These are phyloP conservation scores for Lithospermum erythrorhizon DNA, from an alignment of 257 asterid genomes.

Conservation along the genomic window DNA sequence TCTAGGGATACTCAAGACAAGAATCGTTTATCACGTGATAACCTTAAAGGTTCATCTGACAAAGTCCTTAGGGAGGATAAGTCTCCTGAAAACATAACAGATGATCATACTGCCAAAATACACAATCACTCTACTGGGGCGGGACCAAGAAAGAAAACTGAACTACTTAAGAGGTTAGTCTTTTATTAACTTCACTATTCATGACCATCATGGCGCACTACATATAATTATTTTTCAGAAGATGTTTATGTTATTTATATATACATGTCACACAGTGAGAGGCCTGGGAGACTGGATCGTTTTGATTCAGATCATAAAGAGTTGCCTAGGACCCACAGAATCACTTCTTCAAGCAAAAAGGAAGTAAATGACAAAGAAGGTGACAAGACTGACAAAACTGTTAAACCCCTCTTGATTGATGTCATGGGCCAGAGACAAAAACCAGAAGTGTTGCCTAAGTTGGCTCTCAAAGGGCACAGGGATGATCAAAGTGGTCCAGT, in stretches of 20 bases:
- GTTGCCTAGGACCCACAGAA: conserved; percentile 21
- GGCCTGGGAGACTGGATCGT: conserved; percentile 25
- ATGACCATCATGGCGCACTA: not conserved
- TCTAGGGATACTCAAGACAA: conserved; percentile 35
- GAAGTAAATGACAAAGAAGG: conserved; percentile 30
- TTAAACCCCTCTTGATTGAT: conserved; percentile 25
- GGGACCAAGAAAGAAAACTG: conserved; percentile 26
- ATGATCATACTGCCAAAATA: conserved; percentile 17
- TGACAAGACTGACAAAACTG: conserved; percentile 20
- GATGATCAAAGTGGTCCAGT: conserved; percentile 29
- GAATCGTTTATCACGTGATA: conserved; percentile 24
- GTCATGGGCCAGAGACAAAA: conserved; percentile 21
- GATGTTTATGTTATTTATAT: not conserved
- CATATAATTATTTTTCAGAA: not conserved
- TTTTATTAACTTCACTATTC: not conserved
- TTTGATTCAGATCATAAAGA: conserved; percentile 27
- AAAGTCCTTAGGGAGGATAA: conserved; percentile 7
- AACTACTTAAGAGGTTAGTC: conserved; percentile 36
- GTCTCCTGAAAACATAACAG: conserved; percentile 18
- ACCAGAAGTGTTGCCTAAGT: conserved; percentile 20
- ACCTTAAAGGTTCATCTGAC: conserved; percentile 21
- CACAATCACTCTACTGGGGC: conserved; percentile 22
- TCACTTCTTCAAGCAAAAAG: conserved; percentile 22
- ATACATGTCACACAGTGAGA: conserved; percentile 30
- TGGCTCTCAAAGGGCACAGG: conserved; percentile 32